Conservation (phyloP, 371 early-diverging fungal species). For the Mortierella sp. region DNA sequence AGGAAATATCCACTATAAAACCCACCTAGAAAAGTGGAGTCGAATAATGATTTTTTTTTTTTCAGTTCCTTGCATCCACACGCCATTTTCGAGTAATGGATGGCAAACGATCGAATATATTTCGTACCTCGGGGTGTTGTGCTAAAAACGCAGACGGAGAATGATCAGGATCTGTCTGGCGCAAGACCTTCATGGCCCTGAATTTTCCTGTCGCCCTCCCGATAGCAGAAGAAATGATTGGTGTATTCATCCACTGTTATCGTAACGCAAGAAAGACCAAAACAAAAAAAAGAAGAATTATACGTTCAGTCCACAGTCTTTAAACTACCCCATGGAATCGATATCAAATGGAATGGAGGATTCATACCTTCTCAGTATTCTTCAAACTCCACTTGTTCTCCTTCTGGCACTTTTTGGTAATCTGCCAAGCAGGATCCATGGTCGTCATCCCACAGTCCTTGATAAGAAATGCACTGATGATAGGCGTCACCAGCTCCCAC, state of each 20-base stretch:
- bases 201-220: conserved; percentile 62
- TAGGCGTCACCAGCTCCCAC: conserved; percentile 73
- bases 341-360: no score
- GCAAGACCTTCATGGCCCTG: conserved; percentile 73
- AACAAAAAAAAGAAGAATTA: neutral
- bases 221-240: conserved; percentile 65
- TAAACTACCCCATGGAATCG: no score
- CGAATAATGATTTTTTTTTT: conserved; percentile 1
- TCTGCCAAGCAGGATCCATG: conserved; percentile 72
- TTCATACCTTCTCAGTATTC: conserved; percentile 73
- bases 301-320: neutral
- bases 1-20: conserved; percentile 58
- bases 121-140: conserved; percentile 69
- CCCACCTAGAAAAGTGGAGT: conserved; percentile 16
- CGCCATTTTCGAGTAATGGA: no score
- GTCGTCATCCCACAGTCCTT: conserved; percentile 69
- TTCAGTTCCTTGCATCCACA: no score
- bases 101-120: no score
- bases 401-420: conserved; percentile 63
- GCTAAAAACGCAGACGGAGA: conserved; percentile 70
- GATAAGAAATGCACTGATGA: conserved; percentile 73
- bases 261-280: no score
- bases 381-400: conserved; percentile 79
- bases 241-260: conserved; percentile 71
- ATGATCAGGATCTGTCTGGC: conserved; percentile 74